A percentile compares a stretch with the other conserved stretches of the same genome.
Conservation (phyloP, 495 filamentous ascomycete genomes). For the Glarea lozoyensis region DNA sequence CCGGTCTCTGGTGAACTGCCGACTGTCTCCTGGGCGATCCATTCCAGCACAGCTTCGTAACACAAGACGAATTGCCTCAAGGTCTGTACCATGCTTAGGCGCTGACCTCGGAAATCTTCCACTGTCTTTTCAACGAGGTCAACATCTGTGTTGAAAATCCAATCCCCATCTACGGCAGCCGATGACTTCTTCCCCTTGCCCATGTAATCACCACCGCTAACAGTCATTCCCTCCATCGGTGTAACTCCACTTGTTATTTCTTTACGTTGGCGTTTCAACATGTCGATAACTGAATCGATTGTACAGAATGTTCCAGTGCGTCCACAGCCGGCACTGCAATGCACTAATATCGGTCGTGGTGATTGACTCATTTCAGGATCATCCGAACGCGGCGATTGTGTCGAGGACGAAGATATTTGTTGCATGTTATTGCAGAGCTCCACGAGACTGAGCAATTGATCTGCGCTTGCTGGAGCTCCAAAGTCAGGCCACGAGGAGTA, state of each 20-base stretch:
- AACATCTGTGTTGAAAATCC: conserved; percentile 46
- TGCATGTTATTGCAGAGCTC: conserved; percentile 70
- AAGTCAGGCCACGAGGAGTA: conserved; percentile 96
- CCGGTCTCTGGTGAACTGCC: neutral
- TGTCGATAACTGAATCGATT: conserved; percentile 87
- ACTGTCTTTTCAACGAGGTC: conserved; percentile 83
- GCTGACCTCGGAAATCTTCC: conserved; percentile 77
- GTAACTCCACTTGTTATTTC: conserved; percentile 24
- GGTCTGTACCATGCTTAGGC: conserved; percentile 95
- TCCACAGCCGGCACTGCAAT: conserved; percentile 93
- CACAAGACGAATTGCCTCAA: conserved; percentile 91
- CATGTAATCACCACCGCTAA: conserved; percentile 10
- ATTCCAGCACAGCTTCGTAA: conserved; percentile 91
- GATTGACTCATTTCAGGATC: conserved; percentile 44
- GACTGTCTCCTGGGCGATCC: conserved; percentile 40
- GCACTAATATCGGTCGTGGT: conserved; percentile 72
- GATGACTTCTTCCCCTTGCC: conserved; percentile 3
- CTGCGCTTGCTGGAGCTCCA: conserved; percentile 81
- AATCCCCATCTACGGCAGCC: conserved; percentile 14
- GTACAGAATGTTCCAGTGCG: conserved; percentile 95
- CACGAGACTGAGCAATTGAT: conserved; percentile 75
- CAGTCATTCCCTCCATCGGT: conserved; percentile 28
- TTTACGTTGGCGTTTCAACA: conserved; percentile 71
- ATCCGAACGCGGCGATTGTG: conserved; percentile 29
- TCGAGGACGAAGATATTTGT: conserved; percentile 29